A percentile compares a stretch with the other conserved stretches of the same genome.
These are phyloP conservation scores for Neoarthrinium moseri DNA, from an alignment of 2,329 filamentous ascomycete species.

Conservation along the genomic window DNA sequence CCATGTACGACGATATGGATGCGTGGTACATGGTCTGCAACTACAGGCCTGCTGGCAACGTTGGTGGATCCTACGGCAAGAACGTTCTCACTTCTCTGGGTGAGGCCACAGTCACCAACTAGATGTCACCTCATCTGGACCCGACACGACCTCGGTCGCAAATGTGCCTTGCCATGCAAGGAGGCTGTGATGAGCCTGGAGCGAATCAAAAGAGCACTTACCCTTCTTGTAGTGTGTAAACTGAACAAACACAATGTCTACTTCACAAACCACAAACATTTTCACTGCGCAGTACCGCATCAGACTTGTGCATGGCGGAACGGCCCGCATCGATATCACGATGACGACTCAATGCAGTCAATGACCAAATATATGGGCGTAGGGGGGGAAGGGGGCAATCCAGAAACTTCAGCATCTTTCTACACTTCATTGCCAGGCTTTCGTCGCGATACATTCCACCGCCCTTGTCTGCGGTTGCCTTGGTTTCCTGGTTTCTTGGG, in stretches of 20 bases:
- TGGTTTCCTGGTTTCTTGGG: neutral
- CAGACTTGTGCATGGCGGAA: constrained; percentile 9
- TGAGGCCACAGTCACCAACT: constrained; percentile 23
- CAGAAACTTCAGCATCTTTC: constrained; percentile 6
- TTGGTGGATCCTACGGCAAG: constrained; percentile 44
- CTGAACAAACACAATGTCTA: constrained; percentile 7
- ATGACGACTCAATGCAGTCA: constrained; percentile 12
- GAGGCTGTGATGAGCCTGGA: constrained; percentile 5
- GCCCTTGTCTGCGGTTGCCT: neutral
- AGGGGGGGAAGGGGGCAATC: neutral
- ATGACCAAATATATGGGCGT: constrained; percentile 7
- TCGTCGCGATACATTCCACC: constrained; percentile 2
- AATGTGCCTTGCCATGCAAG: constrained; percentile 11
- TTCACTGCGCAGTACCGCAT: constrained; percentile 1
- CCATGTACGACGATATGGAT: constrained; percentile 44
- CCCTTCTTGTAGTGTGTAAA: constrained; percentile 10
- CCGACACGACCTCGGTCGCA: neutral
- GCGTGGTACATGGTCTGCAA: constrained; percentile 87
- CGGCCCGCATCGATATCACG: constrained; percentile 9
- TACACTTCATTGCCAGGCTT: constrained; percentile 9
- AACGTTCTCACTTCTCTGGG: constrained; percentile 48
- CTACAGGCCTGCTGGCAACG: constrained; percentile 68
- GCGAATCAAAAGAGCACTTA: constrained; percentile 6
- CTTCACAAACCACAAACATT: constrained; percentile 8
- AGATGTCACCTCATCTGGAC: neutral